These are phyloP conservation scores for Solanum infundibuliforme DNA, from an alignment of 257 asterid genomes.

Conservation along the genomic window DNA sequence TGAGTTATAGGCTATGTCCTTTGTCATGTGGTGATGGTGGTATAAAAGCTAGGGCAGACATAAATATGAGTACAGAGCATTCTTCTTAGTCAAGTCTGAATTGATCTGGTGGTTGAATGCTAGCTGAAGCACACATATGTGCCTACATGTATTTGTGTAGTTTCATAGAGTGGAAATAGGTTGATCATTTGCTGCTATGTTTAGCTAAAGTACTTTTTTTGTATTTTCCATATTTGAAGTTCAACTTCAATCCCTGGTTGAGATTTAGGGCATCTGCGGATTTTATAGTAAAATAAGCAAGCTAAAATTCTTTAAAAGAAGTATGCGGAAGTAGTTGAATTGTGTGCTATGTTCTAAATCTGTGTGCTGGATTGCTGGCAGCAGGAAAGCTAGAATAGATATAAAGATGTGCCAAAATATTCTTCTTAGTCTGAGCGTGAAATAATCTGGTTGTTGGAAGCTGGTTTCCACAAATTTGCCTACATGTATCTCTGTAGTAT, in stretches of 20 bases:
- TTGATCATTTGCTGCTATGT: not conserved
- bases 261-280: not conserved
- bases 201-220: not conserved
- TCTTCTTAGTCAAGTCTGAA: not conserved
- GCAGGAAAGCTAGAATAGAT: not conserved
- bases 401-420: not conserved
- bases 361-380: not conserved
- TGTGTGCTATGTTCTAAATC: not conserved
- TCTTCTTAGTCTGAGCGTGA: not conserved
- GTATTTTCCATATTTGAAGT: not conserved
- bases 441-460: not conserved
- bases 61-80: not conserved
- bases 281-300: not conserved
- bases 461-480: not conserved
- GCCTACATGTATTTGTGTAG: not conserved
- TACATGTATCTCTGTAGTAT: not conserved
- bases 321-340: not conserved
- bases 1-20: not conserved
- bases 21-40: not conserved
- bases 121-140: not conserved
- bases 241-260: not conserved
- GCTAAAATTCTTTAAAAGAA: not conserved
- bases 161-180: not conserved
- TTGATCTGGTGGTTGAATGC: not conserved
- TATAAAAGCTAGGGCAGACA: not conserved